Percentiles rank a stretch among this genome's conserved stretches.
These are phyloP conservation scores for Arctium lappa DNA, from an alignment of 129 eudicot genomes.

Conservation along the genomic window DNA sequence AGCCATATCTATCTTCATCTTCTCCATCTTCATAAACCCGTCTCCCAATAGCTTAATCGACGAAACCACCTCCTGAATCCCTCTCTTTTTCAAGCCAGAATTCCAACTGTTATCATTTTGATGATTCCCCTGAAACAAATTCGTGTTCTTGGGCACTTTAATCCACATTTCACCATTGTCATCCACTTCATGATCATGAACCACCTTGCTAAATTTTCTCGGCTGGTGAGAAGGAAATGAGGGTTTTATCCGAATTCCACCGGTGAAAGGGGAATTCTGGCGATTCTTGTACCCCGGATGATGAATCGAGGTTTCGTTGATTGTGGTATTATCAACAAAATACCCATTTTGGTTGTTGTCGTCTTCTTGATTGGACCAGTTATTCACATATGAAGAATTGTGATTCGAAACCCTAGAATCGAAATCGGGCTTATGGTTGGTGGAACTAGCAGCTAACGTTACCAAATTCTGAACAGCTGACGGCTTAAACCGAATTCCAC, in stretches of 20 bases:
- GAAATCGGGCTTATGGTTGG: conserved; percentile 22
- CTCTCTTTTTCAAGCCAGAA: conserved; percentile 25
- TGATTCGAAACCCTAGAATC: conserved; percentile 32
- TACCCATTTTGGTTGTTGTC: conserved; percentile 24
- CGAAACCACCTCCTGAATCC: conserved; percentile 55
- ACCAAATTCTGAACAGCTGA: conserved; percentile 26
- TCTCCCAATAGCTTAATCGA: conserved; percentile 70
- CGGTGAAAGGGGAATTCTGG: not conserved
- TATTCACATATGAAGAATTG: conserved; percentile 24
- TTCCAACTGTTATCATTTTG: not conserved
- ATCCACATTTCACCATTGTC: conserved; percentile 44
- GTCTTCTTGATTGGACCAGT: conserved; percentile 24
- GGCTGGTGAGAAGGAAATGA: conserved; percentile 6
- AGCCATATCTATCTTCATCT: conserved; percentile 84
- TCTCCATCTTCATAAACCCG: conserved; percentile 87
- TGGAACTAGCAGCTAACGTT: conserved; percentile 28
- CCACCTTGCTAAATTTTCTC: conserved; percentile 35
- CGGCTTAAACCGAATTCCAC: conserved; percentile 41
- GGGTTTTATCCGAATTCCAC: conserved; percentile 26
- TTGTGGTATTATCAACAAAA: conserved; percentile 6
- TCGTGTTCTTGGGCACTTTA: conserved; percentile 35
- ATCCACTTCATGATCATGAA: conserved; percentile 30
- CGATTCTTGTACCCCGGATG: conserved; percentile 2
- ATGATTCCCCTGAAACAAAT: conserved; percentile 17
- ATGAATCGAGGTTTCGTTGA: conserved; percentile 18